Percentiles rank a stretch among this genome's conserved stretches.
These are phyloP conservation scores for Eucalyptus victrix DNA, from an alignment of 345 rosid species.

Conservation along the genomic window DNA sequence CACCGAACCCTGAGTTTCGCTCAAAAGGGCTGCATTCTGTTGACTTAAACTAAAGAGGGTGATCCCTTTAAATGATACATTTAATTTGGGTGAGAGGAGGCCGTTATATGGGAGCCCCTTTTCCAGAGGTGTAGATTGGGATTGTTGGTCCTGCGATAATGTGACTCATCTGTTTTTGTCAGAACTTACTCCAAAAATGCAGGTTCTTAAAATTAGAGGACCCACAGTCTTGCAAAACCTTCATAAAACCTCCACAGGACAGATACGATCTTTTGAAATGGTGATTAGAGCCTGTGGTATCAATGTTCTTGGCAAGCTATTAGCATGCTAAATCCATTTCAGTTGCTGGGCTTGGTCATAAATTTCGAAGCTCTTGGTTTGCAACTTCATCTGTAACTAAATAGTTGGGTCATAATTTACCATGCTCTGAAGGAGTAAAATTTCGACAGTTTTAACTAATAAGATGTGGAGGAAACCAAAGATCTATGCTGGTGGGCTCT, in stretches of 20 bases:
- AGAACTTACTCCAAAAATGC: background rate
- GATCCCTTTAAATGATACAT: background rate
- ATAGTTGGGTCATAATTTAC: background rate
- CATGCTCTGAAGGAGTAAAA: background rate
- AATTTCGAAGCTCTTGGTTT: background rate
- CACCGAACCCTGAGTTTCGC: background rate
- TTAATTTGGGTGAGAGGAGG: background rate
- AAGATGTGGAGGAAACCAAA: background rate
- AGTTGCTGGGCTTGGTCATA: background rate
- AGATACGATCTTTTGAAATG: background rate
- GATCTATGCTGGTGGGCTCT: background rate
- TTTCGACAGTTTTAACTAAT: background rate
- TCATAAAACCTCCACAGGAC: background rate
- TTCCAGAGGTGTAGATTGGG: background rate
- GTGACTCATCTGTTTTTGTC: background rate
- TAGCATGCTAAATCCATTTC: background rate
- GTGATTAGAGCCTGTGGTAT: background rate
- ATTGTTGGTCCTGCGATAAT: background rate
- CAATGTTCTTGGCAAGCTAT: background rate
- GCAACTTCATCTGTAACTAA: background rate
- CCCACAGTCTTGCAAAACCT: background rate
- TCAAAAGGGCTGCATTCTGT: background rate
- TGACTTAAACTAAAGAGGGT: background rate
- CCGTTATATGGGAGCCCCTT: background rate
- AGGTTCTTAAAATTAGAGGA: background rate